Evolutionary conservation across 2,329 filamentous ascomycete species (phyloP), one percentile per base, ranked within the genome.

Genomic region (Plenodomus biglobosus): DNA sequence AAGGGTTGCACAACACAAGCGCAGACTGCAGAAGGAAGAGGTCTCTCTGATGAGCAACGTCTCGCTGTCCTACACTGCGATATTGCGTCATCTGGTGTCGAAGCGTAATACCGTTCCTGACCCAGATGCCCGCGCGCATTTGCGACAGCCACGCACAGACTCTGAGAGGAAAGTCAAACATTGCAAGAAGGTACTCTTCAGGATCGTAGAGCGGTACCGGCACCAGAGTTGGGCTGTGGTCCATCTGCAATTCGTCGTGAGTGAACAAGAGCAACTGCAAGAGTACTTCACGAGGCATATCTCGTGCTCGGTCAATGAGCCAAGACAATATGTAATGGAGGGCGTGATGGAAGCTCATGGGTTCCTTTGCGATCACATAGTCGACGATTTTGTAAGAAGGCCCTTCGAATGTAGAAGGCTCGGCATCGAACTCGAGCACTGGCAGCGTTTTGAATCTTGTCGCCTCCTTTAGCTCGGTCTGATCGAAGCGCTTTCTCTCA

Each of bases 61-160:
- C 94, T 57, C 94, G 82, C 64, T 95, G 90, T 10, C 85, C 84
- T 13, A 96, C 90, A 35, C 90, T 92, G 15, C 91, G 86, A 69
- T 99, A 99, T 16, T 92, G 94, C 43, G 88, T 88, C 69, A 95
- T 94, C 72, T 99, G 94, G 69, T 99, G 94, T 34, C 92, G 85
- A 42, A 99, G 81, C 62, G 92, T 97, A 66, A 99, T 90, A 2
- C 94, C 94, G 67, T 99, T 99, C 46, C 94, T 85, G 55, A 99
- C 92, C 94, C 95, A 99, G 85, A 97, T 95, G 42, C 91, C 90
- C 16, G 92, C 91, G 71, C 95, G 96, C 85, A 99, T 97, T 75
- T 99, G 95, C 5, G 94, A 89, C 24, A 99, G 78, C 94, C 94
- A 99, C 17, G 90, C 91, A 68, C 91, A 96, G 0, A 97, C 92